These are phyloP conservation scores for Terana coerulea DNA, from an alignment of 768 basidiomycete species.

Conservation along the genomic window DNA sequence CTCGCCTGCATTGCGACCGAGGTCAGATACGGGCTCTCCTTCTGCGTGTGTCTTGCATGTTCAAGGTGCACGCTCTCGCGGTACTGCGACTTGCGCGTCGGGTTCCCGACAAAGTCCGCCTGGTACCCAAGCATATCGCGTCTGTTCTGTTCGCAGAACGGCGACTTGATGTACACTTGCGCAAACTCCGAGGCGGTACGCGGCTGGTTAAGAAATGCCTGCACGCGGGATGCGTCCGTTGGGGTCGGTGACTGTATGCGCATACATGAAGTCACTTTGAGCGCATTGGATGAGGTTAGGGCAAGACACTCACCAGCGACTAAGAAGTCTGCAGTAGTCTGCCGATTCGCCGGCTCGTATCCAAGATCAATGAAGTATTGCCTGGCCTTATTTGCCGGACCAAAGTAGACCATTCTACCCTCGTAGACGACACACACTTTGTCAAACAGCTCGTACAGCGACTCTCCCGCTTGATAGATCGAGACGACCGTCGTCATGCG, in stretches of 20 bases:
- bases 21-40: conserved; percentile 34
- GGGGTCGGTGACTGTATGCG: conserved; percentile 50
- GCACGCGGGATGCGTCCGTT: conserved; percentile 48
- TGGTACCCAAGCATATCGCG: conserved; percentile 45
- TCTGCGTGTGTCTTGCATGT: conserved; percentile 42
- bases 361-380: conserved; percentile 74
- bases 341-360: conserved; percentile 48
- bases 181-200: conserved; percentile 57
- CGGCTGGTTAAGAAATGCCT: conserved; percentile 39
- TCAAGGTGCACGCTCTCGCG: conserved; percentile 46
- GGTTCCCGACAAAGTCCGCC: conserved; percentile 39
- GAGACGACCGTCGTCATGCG: conserved; percentile 63
- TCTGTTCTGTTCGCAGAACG: conserved; percentile 37
- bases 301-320: conserved; percentile 32
- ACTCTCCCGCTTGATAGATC: conserved; percentile 81
- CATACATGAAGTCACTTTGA: not conserved
- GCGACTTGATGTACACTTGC: conserved; percentile 30
- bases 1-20: conserved; percentile 33
- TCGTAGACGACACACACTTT: conserved; percentile 79
- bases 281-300: not conserved
- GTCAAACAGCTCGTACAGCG: conserved; percentile 63
- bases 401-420: conserved; percentile 72
- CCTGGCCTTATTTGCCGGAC: conserved; percentile 58
- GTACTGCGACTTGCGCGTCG: conserved; percentile 41
- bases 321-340: conserved; percentile 60